Conservation (phyloP, 192 early-diverging fungal genomes). For the Coemansia sp. region DNA sequence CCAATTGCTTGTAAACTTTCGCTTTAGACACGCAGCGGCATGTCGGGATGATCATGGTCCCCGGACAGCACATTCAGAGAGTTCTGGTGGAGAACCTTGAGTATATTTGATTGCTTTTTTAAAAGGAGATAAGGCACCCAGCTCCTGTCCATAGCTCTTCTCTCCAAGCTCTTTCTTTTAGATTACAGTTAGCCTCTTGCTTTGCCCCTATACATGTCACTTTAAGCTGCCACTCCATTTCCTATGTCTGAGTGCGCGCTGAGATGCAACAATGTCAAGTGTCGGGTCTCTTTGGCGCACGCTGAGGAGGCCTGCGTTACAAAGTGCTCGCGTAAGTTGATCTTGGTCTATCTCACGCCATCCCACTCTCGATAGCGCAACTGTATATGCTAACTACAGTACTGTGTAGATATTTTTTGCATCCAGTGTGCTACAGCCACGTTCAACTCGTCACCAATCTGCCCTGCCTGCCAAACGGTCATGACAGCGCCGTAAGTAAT, state of each 20-base stretch:
- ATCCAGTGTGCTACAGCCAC: constrained; percentile 56
- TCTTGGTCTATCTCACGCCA: neutral
- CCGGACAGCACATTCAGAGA: constrained; percentile 36
- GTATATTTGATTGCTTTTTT: constrained; percentile 22
- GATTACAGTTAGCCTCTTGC: neutral
- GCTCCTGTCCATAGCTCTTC: neutral
- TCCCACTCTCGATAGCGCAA: neutral
- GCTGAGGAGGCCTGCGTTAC: constrained; percentile 59
- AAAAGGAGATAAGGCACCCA: neutral
- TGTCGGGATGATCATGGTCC: constrained; percentile 55
- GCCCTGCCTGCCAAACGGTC: constrained; percentile 63
- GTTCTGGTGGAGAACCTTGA: constrained; percentile 45
- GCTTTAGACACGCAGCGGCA: constrained; percentile 26
- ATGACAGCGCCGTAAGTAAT: constrained; percentile 54
- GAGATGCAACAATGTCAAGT: constrained; percentile 52
- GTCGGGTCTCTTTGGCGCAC: constrained; percentile 35
- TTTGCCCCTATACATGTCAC: neutral
- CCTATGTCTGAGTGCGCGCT: constrained; percentile 22
- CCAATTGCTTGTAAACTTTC: neutral
- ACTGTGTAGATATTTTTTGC: constrained; percentile 64
- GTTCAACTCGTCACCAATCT: constrained; percentile 55
- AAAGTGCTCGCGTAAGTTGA: constrained; percentile 62
- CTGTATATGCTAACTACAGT: neutral
- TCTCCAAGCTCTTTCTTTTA: neutral
- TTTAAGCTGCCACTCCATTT: neutral